These are phyloP conservation scores for Venturia asperata DNA, from an alignment of 2,329 filamentous ascomycete species.

Conservation along the genomic window DNA sequence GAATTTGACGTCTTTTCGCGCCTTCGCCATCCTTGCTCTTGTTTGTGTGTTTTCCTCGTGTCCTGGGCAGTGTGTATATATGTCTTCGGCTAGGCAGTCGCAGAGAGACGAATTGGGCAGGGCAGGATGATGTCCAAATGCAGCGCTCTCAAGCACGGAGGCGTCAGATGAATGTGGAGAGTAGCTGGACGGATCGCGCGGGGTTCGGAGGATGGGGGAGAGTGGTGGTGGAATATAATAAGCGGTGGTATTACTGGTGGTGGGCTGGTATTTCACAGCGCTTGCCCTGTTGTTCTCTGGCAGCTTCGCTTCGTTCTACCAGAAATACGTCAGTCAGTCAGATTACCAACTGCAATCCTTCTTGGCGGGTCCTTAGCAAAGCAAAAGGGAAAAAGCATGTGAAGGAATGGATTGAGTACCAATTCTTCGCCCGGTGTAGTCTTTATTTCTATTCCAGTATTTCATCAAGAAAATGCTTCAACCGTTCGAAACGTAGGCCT, in stretches of 20 bases:
- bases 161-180: not conserved
- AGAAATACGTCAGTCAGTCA: not conserved
- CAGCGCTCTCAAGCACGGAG: not conserved
- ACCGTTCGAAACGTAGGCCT: not conserved
- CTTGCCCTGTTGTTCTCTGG: not conserved
- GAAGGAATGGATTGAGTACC: not conserved
- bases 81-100: not conserved
- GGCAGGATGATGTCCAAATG: not conserved
- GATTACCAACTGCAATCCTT: no score
- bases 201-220: not conserved
- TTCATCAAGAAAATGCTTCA: not conserved
- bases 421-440: no score
- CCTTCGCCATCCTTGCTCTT: constrained; percentile 40
- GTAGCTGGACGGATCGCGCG: not conserved
- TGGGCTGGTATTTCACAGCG: not conserved
- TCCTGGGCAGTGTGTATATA: not conserved
- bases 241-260: not conserved
- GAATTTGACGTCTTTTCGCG: constrained; percentile 55
- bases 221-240: not conserved
- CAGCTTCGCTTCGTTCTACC: not conserved
- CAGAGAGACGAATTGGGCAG: not conserved
- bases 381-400: not conserved
- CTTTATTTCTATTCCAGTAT: not conserved
- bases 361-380: not conserved
- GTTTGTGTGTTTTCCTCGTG: not conserved